phyloP scores from a whole-genome alignment of 2,329 filamentous ascomycete genomes.

The Diaporthe helianthi region DNA sequence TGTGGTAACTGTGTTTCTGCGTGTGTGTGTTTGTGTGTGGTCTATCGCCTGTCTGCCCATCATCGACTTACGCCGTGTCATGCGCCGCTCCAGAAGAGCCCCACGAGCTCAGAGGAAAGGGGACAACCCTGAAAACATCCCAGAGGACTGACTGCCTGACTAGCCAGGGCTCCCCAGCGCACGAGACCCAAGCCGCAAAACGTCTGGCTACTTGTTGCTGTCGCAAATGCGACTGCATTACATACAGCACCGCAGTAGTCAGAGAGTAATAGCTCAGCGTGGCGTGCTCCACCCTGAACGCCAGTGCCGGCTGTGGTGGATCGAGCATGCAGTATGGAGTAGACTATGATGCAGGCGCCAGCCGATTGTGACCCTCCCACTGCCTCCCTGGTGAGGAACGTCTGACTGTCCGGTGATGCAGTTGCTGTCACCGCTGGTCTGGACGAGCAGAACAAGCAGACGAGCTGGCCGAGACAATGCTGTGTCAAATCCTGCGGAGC shows the following conservation, averaged over 20 bases:
- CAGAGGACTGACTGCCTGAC: too few relatives aligned
- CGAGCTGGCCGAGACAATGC: neutral
- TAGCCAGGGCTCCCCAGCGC: constrained; percentile 1
- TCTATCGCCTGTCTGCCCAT: constrained; percentile 11
- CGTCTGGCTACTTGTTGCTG: neutral
- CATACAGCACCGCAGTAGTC: neutral
- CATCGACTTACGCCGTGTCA: constrained; percentile 14
- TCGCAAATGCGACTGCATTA: constrained; percentile 12
- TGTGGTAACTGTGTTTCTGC: neutral
- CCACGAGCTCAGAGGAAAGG: neutral
- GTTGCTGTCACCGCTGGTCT: neutral
- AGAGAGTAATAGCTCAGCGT: neutral
- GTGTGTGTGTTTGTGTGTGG: too few relatives aligned
- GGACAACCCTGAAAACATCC: constrained; percentile 13
- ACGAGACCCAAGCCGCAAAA: constrained; percentile 16
- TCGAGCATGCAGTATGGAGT: neutral
- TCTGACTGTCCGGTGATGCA: neutral
- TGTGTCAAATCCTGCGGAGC: neutral
- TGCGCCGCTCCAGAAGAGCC: constrained; percentile 5
- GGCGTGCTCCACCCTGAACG: neutral
- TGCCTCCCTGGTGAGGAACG: neutral
- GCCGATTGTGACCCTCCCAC: neutral
- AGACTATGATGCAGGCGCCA: neutral
- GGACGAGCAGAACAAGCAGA: neutral
- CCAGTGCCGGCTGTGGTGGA: constrained; percentile 3